Evolutionary conservation across 176 grass and related monocot species (phyloP).

Genomic region (Canna indica): DNA sequence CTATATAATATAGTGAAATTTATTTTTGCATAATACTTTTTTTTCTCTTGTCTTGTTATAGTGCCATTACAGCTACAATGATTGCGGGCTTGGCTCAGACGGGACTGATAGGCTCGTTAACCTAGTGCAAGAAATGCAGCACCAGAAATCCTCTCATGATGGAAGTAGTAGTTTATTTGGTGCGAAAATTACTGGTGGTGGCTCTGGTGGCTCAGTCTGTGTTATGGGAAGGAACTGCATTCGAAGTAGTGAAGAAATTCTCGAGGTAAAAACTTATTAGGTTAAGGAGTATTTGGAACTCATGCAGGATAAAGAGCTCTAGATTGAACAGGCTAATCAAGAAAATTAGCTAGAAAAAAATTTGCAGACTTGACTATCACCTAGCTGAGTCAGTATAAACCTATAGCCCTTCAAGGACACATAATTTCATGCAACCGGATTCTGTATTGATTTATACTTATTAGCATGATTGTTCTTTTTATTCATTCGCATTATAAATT

Average conservation of each 20-base stretch:
- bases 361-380: not conserved
- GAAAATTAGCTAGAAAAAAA: not conserved
- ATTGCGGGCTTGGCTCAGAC: constrained; percentile 78
- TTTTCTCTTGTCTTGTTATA: constrained; percentile 23
- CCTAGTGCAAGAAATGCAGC: constrained; percentile 82
- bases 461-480: not conserved
- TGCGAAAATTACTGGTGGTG: constrained; percentile 87
- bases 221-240: constrained; percentile 78
- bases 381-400: not conserved
- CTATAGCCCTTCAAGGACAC: not conserved
- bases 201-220: constrained; percentile 79
- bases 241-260: constrained; percentile 72
- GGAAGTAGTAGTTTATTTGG: constrained; percentile 52
- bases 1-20: too few species aligned
- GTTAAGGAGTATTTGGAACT: not conserved
- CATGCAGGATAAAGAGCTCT: not conserved
- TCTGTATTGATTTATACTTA: too few species aligned
- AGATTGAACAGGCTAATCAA: not conserved
- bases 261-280: constrained; percentile 35
- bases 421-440: not conserved
- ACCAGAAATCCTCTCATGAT: constrained; percentile 44
- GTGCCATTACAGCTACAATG: constrained; percentile 95
- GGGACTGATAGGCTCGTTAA: constrained; percentile 87
- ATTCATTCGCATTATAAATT: not conserved
- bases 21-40: not conserved